phyloP scores from a whole-genome alignment of 495 filamentous ascomycete species.

The Aspergillus ellipticus region DNA sequence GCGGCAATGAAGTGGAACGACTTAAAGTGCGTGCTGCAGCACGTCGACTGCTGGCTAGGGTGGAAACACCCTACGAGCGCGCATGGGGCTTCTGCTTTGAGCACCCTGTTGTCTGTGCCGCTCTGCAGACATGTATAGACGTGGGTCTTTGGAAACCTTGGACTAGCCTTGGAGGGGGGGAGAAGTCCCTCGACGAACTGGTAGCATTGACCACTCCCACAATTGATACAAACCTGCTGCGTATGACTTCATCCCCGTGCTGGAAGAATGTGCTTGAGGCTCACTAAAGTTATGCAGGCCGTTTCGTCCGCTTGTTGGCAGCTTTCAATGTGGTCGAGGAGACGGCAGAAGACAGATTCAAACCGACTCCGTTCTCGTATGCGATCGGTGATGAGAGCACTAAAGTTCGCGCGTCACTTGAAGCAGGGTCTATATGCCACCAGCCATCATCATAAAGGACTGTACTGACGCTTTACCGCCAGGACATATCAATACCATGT shows the following conservation, averaged over 20 bases:
- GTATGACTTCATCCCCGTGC: conserved; percentile 16
- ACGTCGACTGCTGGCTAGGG: conserved; percentile 23
- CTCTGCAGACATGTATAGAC: conserved; percentile 28
- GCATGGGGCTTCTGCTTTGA: conserved; percentile 31
- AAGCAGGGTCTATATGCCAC: conserved; percentile 29
- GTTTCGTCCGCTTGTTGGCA: conserved; percentile 38
- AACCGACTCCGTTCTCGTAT: conserved; percentile 33
- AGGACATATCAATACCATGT: conserved; percentile 28
- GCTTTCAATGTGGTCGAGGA: conserved; percentile 38
- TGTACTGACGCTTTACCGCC: background rate
- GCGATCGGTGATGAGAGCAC: conserved; percentile 33
- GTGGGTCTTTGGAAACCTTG: conserved; percentile 26
- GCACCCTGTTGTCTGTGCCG: conserved; percentile 26
- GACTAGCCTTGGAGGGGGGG: conserved; percentile 21
- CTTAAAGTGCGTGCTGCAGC: conserved; percentile 25
- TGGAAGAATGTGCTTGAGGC: too few species aligned
- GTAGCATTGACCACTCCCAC: conserved; percentile 16
- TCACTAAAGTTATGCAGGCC: conserved; percentile 19
- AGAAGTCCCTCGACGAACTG: conserved; percentile 23
- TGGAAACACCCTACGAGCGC: conserved; percentile 27
- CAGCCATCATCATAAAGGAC: background rate
- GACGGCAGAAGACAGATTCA: conserved; percentile 28
- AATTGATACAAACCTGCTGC: conserved; percentile 25
- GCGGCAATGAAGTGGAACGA: conserved; percentile 24
- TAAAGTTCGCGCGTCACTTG: conserved; percentile 31